Percentiles rank a stretch among this genome's conserved stretches.
phyloP scores from a whole-genome alignment of 805 yeast genomes.

The Candida railenensis region DNA sequence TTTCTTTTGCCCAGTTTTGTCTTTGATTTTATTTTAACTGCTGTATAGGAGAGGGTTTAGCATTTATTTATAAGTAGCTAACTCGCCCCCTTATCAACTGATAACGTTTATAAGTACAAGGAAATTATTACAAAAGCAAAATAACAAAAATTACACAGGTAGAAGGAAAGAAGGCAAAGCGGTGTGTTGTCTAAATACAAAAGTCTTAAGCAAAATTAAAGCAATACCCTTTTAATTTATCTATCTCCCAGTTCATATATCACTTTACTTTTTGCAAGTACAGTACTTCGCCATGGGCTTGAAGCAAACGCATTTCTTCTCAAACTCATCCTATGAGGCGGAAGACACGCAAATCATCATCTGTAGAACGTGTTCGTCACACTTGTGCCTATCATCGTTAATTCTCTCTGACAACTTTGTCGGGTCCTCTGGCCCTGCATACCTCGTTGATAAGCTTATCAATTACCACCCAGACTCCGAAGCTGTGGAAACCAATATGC shows the following conservation, averaged over 20 bases:
- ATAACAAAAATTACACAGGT: too few species aligned
- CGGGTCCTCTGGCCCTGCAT: constrained; percentile 42
- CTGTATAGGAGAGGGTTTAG: background rate
- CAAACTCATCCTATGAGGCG: constrained; percentile 32
- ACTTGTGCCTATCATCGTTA: constrained; percentile 36
- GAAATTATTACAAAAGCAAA: too few species aligned
- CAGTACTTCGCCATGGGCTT: constrained; percentile 33
- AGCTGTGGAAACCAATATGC: constrained; percentile 35
- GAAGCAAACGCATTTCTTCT: constrained; percentile 39
- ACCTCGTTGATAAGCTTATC: constrained; percentile 38
- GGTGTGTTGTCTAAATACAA: background rate
- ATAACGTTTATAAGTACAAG: background rate
- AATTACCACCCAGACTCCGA: constrained; percentile 27
- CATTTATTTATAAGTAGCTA: too few species aligned
- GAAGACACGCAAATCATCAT: constrained; percentile 37
- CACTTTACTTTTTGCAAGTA: background rate
- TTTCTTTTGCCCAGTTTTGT: background rate
- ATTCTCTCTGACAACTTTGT: constrained; percentile 37
- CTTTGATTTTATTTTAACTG: background rate
- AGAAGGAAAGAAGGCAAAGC: too few species aligned
- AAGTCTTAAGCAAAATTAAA: too few species aligned
- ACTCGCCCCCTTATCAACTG: background rate
- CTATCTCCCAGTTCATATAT: background rate
- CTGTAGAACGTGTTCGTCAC: constrained; percentile 40
- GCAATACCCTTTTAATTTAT: background rate